Base-by-base conservation (phyloP, 2,329 filamentous ascomycete species). In the Ilyonectria mors-panacis region DNA sequence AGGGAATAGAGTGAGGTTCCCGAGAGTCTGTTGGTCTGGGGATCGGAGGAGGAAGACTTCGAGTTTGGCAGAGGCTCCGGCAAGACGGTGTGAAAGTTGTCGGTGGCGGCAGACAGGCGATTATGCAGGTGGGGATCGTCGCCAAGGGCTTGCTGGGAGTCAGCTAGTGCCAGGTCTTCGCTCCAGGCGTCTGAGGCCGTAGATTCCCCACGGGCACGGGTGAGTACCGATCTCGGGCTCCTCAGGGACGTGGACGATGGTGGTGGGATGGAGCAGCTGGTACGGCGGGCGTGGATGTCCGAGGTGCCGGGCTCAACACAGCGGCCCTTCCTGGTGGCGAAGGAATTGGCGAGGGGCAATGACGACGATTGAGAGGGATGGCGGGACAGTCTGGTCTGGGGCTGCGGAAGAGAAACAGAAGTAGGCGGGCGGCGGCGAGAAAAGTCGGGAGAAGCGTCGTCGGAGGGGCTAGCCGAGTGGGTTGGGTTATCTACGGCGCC, bases 1-100 rank as follows among this genome's bases (percentile, higher is more conserved):
- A 92, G 81, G 35, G 92, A 94, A 76, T 92, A 92, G 57, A 93
- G 82, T 1, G 93, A 95, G 8, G 91, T 93, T 66, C 92, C 87
- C 26, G 92, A 94, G 77, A 92, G 85, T 57, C 93, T 89, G 75
- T 93, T 92, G 50, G 84, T 84, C 44, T 91, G 84, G 23, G 79
- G 75, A 21, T 88, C 86, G 17, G 86, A 86, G 65, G 84, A 79
- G 13, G 87, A 87, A 21, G 84, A 82, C 59, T 82, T 82, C 45
- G 82, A 75, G 54, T 80, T 80, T 68, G 84, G 77, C 55, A 86
- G 80, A 45, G 85, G 77, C 63, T 91, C 89, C 55, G 87, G 84
- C 55, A 87, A 79, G 75, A 67, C 77, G 75, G 71, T 76, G 50
- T 79, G 66, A 53, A 74, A 66, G 62, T 68, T 74, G 53, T 74